A percentile compares a stretch with the other conserved stretches of the same genome.
Evolutionary conservation across 805 yeast species (phyloP).

Genomic region (Zygosaccharomyces lentus): DNA sequence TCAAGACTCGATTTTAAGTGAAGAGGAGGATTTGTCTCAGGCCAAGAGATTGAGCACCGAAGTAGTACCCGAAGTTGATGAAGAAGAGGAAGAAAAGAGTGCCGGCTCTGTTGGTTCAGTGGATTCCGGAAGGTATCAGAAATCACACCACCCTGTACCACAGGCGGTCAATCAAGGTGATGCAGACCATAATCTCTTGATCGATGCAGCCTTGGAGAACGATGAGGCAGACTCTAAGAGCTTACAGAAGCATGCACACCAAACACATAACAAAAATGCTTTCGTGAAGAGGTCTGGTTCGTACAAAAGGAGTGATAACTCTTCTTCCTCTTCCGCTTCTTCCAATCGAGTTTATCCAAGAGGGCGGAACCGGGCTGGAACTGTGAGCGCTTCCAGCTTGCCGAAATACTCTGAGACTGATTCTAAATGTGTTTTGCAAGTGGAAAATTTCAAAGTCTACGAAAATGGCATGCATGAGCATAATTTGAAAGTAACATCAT

Average conservation of each 20-base stretch:
- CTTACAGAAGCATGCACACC: background rate
- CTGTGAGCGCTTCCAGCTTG: slow-evolving; percentile 24
- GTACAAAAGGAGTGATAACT: slow-evolving; percentile 8
- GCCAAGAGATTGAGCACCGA: slow-evolving; percentile 4
- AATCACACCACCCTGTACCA: slow-evolving; percentile 5
- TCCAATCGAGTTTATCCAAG: slow-evolving; percentile 10
- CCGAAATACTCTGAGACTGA: slow-evolving; percentile 16
- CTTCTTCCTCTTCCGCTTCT: slow-evolving; percentile 8
- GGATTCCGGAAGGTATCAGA: slow-evolving; percentile 6
- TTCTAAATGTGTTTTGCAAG: slow-evolving; percentile 17
- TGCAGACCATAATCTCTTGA: slow-evolving; percentile 5
- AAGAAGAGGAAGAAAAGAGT: slow-evolving; percentile 1
- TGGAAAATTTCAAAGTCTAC: slow-evolving; percentile 24
- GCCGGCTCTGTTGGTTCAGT: slow-evolving; percentile 7
- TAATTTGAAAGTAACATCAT: slow-evolving; percentile 21
- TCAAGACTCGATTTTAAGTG: slow-evolving; percentile 22
- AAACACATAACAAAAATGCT: slow-evolving; percentile 4
- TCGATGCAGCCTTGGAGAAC: slow-evolving; percentile 13
- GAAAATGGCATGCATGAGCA: slow-evolving; percentile 31
- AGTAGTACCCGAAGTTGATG: slow-evolving; percentile 6
- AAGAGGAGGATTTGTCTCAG: slow-evolving; percentile 17
- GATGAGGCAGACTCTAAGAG: background rate
- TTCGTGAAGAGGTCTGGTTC: slow-evolving; percentile 9
- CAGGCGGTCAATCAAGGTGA: slow-evolving; percentile 2
- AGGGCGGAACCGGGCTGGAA: slow-evolving; percentile 24